A percentile compares a stretch with the other conserved stretches of the same genome.
phyloP scores from a whole-genome alignment of 2,329 filamentous ascomycete genomes.

The Neospermospora avenae region DNA sequence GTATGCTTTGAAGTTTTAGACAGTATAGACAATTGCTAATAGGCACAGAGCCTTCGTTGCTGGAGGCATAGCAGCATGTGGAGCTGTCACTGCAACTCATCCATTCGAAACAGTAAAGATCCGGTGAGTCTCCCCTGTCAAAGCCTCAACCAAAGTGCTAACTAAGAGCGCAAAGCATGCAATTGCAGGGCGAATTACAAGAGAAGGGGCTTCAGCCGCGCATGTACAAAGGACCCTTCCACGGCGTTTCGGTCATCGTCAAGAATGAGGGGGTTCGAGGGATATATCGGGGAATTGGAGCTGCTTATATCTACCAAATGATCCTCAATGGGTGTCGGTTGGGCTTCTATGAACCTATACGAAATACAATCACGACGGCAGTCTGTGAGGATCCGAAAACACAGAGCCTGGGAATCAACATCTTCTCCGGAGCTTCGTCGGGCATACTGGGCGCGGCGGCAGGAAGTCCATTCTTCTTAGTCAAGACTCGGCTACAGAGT shows the following conservation, averaged over 20 bases:
- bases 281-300: conserved; percentile 84
- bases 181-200: conserved; percentile 93
- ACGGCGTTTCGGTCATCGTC: conserved; percentile 86
- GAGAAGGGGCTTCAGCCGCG: conserved; percentile 79
- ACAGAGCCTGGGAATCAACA: conserved; percentile 87
- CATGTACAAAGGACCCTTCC: conserved; percentile 86
- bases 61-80: conserved; percentile 93
- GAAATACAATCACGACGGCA: conserved; percentile 63
- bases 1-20: conserved; percentile 34
- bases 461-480: conserved; percentile 94
- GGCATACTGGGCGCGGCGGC: conserved; percentile 90
- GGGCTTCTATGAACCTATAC: conserved; percentile 96
- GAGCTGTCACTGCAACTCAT: conserved; percentile 95
- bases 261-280: conserved; percentile 84
- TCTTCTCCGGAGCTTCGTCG: conserved; percentile 85
- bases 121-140: conserved; percentile 59
- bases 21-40: conserved; percentile 18
- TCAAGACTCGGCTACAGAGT: conserved; percentile 94
- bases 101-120: conserved; percentile 99
- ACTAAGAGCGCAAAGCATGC: conserved; percentile 60
- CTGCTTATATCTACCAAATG: conserved; percentile 94
- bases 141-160: conserved; percentile 12
- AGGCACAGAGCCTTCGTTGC: conserved; percentile 75
- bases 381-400: conserved; percentile 69
- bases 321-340: conserved; percentile 94